Evolutionary conservation across 805 yeast species (phyloP), one percentile per base, ranked within the genome.

Genomic region (Debaryomyces prosopidis): DNA sequence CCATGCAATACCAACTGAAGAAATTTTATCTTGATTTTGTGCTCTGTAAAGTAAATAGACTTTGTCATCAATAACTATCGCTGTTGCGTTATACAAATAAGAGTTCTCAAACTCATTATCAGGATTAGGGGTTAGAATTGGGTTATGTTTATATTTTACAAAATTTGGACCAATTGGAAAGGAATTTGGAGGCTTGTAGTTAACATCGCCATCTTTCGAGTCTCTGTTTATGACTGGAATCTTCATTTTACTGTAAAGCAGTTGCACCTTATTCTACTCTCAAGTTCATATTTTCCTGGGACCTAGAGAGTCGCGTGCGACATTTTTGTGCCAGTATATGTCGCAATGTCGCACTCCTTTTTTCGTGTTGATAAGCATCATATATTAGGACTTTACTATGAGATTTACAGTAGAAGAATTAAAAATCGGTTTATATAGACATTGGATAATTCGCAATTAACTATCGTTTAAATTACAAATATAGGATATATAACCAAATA

Each of bases 81-180:
- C 76, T 1, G 72, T 56, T 14, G 76, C 76, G 53, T 71, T 71
- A 49, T 71, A 71, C 31, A 71, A 46, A 48, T 66, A 70, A 1
- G 70, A 70, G 47, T 62, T 58, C 48, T 71, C 76, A 47, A 65
- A 71, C 30, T 67, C 72, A 28, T 54, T 48, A 2, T 56, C 54
- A 2, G 75, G 75, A 49, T 71, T 56, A 4, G 76, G 76, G 3
- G 40, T 56, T 30, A 71, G 50, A 18, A 71, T 68, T 1, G 76
- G 76, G 45, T 71, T 71, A 16, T 59, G 40, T n/a, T 45, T 40
- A 50, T 69, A 69, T 45, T 58, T 65, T 14, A 51, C 50, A 49
- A 71, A 71, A n/a, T 40, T 36, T 11, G 76, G 76, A 0, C 76
- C 76, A 40, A 71, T 62, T 8, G 76, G 76, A 54, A 70, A 71